Base-by-base conservation (phyloP, 768 basidiomycete genomes). In the Harrya chromipes region DNA sequence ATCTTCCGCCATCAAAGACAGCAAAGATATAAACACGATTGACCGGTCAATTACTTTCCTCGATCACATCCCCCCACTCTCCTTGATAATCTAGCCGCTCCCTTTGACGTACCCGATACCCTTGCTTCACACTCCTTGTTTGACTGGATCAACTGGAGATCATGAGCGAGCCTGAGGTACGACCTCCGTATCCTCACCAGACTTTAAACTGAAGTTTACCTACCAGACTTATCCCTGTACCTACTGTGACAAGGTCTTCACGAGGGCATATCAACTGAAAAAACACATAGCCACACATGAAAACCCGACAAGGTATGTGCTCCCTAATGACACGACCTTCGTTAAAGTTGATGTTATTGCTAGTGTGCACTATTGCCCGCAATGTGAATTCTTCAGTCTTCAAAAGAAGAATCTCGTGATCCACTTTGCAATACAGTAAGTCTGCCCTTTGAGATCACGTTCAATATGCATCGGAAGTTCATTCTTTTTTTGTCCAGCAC, bases 331-430 rank as follows among this genome's bases (percentile, higher is more conserved):
- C 14, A 11, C 16, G 36, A 29, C 26, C 27, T 13, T 17, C 3
- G 20, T 29, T 23, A n/a, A 37, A 38, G 20, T 17, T 19, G 14
- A 38, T 4, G 2, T 12, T 24, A 9, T 47, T 2, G 2, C 11
- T 11, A 66, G 64, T 0, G 19, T 58, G 6, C 38, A 47, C 26
- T 14, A 33, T 17, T 64, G 63, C 33, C n/a, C 55, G 1, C 4
- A 12, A 23, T 65, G 63, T 12, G 11, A 19, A 2, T 65, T 62
- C 21, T 40, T 41, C 11, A 56, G 54, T 16, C 31, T 54, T 8
- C 53, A 53, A 20, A 66, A 57, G 44, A 65, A 52, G 46, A 61
- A 58, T 29, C 52, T 64, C 0, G 26, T 1, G 1, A 53, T 66
- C 5, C 63, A 64, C 38, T 12, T 41, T 2, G 49, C 42, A 12